Evolutionary conservation across 352 stramenopile species (phyloP), one percentile per base, ranked within the genome.

Genomic region (Pythium guiyangense): DNA sequence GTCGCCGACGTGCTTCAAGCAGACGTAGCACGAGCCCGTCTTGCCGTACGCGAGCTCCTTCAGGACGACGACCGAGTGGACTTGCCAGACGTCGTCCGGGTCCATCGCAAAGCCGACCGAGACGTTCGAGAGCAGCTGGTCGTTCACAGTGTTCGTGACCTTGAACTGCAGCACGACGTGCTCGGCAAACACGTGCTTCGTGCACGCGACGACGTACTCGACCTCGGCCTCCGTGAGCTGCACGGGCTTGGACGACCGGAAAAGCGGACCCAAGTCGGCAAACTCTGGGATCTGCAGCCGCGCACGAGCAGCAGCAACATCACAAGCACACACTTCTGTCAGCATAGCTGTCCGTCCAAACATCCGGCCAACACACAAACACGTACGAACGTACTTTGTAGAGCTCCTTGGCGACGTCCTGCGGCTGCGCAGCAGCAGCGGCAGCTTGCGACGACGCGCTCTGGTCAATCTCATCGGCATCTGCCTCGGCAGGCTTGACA

Each of bases 81-180:
- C 82, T 46, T 88, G 76, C 80, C 96, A 99, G 39, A 96, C 69
- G 45, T 98, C 92, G 27, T 95, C 88, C 27, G 80, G 79, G 49
- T 97, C 90, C 71, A 91, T 88, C 8, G 88, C 84, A 48, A 97
- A 88, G 42, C 97, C 93, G 31, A 98, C 79, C 6, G 77, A 94
- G 22, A 98, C 91, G 64, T 99, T 96, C 3, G 92, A 86, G 54
- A 99, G 77, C 31, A 97, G 79, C 79, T 99, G 96, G 58, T 99
- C 96, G 52, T 98, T 96, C 52, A 99, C 96, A 0, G 97, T 99
- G 82, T 99, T 99, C 50, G 96, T 84, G 57, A 99, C 90, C 44
- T 86, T 90, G 68, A 99, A 99, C 81, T 99, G 83, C 14, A 94
- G 63, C 18, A 99, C 96, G 49, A 99, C 80, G 71, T 99, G 92